These are phyloP conservation scores for Discostella stelligeroides DNA, from an alignment of 108 stramenopile species.

Conservation along the genomic window DNA sequence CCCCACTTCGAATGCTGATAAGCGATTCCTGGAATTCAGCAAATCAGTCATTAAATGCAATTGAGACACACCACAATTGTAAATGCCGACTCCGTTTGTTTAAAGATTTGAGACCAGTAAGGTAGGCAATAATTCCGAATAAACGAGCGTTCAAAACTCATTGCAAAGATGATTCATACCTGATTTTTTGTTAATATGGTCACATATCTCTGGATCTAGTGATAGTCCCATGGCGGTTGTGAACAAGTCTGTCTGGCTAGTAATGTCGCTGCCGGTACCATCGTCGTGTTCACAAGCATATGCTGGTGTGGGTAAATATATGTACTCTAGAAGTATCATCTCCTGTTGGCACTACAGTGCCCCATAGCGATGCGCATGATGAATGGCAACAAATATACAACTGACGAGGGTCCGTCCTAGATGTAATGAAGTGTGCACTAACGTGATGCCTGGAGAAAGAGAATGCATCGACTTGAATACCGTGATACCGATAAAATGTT, in stretches of 20 bases:
- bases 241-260: constrained; percentile 49
- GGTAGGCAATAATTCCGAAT: too few relatives aligned
- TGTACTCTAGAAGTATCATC: constrained; percentile 21
- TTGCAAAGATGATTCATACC: background rate
- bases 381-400: background rate
- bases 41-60: constrained; percentile 69
- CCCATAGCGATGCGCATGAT: background rate
- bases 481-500: background rate
- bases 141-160: background rate
- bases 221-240: constrained; percentile 51
- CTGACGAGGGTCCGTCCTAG: background rate
- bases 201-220: constrained; percentile 54
- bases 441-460: background rate
- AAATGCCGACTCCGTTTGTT: constrained; percentile 35
- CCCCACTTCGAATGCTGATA: constrained; percentile 42
- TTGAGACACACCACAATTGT: constrained; percentile 60
- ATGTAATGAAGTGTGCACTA: background rate
- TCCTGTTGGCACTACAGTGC: constrained; percentile 3
- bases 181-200: constrained; percentile 26
- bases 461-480: background rate
- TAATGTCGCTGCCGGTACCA: background rate
- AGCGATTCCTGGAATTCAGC: background rate
- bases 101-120: background rate
- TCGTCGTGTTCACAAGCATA: constrained; percentile 4
- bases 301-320: constrained; percentile 9